Base-by-base conservation (phyloP, 148 eudicot species). In the Chenopodium quinoa region DNA sequence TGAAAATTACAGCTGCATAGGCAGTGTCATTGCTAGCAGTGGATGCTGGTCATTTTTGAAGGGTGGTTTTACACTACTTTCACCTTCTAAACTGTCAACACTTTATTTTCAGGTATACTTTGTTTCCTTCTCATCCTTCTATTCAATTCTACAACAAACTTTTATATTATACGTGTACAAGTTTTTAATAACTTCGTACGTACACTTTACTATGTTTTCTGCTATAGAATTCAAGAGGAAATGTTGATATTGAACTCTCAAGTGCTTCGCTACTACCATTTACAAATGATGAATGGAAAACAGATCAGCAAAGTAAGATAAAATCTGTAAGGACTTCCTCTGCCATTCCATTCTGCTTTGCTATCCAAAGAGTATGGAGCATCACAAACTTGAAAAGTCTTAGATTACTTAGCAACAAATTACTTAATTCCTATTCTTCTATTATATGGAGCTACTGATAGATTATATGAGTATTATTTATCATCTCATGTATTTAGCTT, bases 21-120 rank as follows among this genome's bases (percentile, higher is more conserved):
- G 78, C 29, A 81, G 67, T 81, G 83, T 74, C 64, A 81, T 81
- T 74, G 83, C 83, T 74, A 63, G 31, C 48, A 75, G 27, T 31
- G 78, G 78, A 47, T 81, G 83, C 64, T 81, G 78, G 83, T 74
- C 83, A 10, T 81, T 81, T 64, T 75, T 74, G 50, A 81, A 81
- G 77, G 83, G 83, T 64, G 83, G 78, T 60, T 80, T 80, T 8
- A 63, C 69, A 65, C 78, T 80, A n/a, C 64, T 70, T 8, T 80
- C 78, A 17, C 64, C 71, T 62, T 80, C 83, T 63, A 27, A 6
- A 19, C 47, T 62, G 67, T 74, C 83, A 22, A 63, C n/a, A 37
- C 77, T 80, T 27, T 74, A 63, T 31, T 62, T 80, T 64, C 77
- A 74, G 78, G 83, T 80, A 64, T 40, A 16, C 75, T 4, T 47